phyloP scores from a whole-genome alignment of 2,329 filamentous ascomycete genomes.

The Pseudogymnoascus sp. region DNA sequence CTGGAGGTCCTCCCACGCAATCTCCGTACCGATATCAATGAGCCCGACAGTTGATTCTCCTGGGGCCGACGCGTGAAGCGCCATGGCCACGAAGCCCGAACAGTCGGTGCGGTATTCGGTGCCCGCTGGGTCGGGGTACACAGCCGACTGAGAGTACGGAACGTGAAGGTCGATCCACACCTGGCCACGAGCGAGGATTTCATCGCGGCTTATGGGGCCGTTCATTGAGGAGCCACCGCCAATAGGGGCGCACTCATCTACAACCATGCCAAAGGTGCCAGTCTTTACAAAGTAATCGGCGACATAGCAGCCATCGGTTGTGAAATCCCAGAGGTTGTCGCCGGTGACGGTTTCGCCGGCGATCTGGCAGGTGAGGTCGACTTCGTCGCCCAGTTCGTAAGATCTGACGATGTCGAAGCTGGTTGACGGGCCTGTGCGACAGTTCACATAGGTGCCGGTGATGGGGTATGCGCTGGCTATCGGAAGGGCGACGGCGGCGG shows the following conservation, averaged over 20 bases:
- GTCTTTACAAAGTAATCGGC: slow-evolving; percentile 17
- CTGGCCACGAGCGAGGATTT: slow-evolving; percentile 1
- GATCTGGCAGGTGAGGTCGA: slow-evolving; percentile 14
- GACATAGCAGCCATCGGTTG: slow-evolving; percentile 15
- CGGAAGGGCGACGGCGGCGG: neutral
- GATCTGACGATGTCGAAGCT: slow-evolving; percentile 9
- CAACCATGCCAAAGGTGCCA: slow-evolving; percentile 9
- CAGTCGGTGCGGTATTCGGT: slow-evolving; percentile 1
- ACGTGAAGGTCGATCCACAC: slow-evolving; percentile 4
- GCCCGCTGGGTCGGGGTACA: neutral
- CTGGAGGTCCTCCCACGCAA: neutral
- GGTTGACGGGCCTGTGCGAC: slow-evolving; percentile 11
- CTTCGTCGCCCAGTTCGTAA: slow-evolving; percentile 11
- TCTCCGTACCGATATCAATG: neutral
- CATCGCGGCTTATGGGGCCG: slow-evolving; percentile 4
- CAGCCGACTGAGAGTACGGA: neutral
- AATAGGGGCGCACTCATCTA: neutral
- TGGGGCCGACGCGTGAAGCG: neutral
- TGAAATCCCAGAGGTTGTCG: slow-evolving; percentile 16
- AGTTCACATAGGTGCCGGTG: slow-evolving; percentile 8
- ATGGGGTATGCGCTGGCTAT: slow-evolving; percentile 6
- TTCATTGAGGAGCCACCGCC: neutral
- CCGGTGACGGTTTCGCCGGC: slow-evolving; percentile 10
- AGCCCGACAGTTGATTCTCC: neutral
- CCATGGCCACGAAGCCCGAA: slow-evolving; percentile 5